Evolutionary conservation across 371 early-diverging fungal species (phyloP), one percentile per base, ranked within the genome.

Genomic region (Racocetra persica): DNA sequence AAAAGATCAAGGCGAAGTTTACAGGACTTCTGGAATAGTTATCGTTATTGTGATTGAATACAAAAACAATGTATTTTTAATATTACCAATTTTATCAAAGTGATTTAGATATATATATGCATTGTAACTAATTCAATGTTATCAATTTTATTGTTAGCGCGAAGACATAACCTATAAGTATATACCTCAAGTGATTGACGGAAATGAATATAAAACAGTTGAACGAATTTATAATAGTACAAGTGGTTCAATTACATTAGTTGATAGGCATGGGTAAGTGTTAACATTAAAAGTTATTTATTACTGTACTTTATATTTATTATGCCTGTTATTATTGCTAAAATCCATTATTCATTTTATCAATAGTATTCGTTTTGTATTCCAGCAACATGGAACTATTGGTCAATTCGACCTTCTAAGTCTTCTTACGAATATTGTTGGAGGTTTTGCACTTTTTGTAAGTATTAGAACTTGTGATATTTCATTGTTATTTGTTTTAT

Each of bases 351-450:
- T 20, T 7, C 38, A 28, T 20, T 45, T 75, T 45, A 20, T 22
- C 59, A n/a, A 18, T 62, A 76, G 92, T 18, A 85, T 91, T 71
- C 83, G 87, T 16, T 79, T 91, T 16, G 85, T 88, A 4, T 86
- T 89, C 71, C 84, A 82, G 4, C 89, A 90, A 74, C 78, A 86
- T n/a, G 92, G 92, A 2, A 79, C 84, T 38, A 84, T 91, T 26
- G 92, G 90, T 7, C 72, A 85, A 52, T 90, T 91, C 80, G 85
- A 89, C 18, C 57, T 88, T 38, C 84, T 90, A 70, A 78, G 88
- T 2, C 82, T 91, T 10, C 77, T 91, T 32, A 82, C 85, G 6
- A 88, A 88, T 70, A 70, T 91, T 26, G 90, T 90, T 26, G 90
- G 89, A 14, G 89, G 87, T 14, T 57, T 88, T 7, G 90, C 90